Percentiles rank a stretch among this genome's conserved stretches.
Conservation (phyloP, 345 rosid species). For the Aurinia saxatilis region DNA sequence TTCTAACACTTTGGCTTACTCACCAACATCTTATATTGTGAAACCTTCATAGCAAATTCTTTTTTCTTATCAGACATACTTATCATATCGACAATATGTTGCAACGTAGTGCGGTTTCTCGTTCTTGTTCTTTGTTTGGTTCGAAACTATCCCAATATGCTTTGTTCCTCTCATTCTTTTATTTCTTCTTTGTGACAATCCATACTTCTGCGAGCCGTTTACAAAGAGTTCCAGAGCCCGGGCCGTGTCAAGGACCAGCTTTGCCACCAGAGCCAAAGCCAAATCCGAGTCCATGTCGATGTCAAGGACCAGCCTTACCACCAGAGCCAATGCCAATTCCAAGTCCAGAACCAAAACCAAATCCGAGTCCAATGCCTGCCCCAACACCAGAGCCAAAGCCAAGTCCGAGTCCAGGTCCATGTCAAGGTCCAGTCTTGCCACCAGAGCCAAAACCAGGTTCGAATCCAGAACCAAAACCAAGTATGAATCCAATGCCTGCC, state of each 20-base stretch:
- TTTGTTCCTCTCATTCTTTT: constrained; percentile 7
- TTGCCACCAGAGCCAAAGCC: neutral
- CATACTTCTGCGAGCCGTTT: constrained; percentile 15
- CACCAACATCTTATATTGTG: neutral
- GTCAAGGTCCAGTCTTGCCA: neutral
- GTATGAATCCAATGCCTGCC: neutral
- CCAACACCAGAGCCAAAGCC: neutral
- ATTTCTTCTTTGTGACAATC: neutral
- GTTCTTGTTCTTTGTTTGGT: neutral
- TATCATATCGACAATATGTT: neutral
- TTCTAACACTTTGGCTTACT: neutral
- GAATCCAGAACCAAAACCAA: neutral
- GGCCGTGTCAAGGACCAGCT: neutral
- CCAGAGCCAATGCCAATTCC: neutral
- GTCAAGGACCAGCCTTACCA: neutral
- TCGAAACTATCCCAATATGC: constrained; percentile 6
- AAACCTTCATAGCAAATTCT: neutral
- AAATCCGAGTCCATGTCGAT: neutral
- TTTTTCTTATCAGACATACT: neutral
- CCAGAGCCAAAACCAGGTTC: neutral
- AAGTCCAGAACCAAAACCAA: neutral
- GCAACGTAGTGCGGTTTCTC: constrained; percentile 3
- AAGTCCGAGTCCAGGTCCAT: neutral
- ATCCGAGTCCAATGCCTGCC: neutral
- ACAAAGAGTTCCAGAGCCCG: neutral